Conservation (phyloP, 768 basidiomycete species). For the Termitomyces sp. region DNA sequence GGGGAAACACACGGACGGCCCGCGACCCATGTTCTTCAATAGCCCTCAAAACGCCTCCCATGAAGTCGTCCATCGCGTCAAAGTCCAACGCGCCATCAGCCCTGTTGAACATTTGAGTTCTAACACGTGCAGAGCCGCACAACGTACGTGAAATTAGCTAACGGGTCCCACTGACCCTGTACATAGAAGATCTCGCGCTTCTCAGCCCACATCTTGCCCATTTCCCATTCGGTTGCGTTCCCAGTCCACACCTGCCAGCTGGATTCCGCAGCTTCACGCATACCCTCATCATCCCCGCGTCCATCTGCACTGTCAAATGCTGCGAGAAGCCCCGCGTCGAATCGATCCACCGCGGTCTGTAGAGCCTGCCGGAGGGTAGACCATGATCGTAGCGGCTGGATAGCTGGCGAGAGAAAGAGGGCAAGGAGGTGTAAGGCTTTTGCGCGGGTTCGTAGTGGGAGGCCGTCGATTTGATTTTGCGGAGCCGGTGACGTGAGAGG, state of each 20-base stretch:
- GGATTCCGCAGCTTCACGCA: slow-evolving; percentile 77
- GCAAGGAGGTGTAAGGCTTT: slow-evolving; percentile 68
- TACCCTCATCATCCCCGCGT: slow-evolving; percentile 61
- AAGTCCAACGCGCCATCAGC: slow-evolving; percentile 69
- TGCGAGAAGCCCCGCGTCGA: slow-evolving; percentile 80
- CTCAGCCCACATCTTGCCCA: slow-evolving; percentile 94
- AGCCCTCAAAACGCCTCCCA: slow-evolving; percentile 58
- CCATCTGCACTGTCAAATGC: slow-evolving; percentile 88
- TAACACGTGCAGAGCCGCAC: background rate
- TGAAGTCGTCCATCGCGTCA: slow-evolving; percentile 91
- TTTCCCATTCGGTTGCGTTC: slow-evolving; percentile 67
- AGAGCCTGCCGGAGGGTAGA: slow-evolving; percentile 57
- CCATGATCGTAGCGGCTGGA: slow-evolving; percentile 74
- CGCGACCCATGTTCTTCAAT: slow-evolving; percentile 72
- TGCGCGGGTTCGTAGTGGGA: slow-evolving; percentile 52
- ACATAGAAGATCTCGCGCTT: slow-evolving; percentile 94
- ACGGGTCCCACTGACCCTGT: slow-evolving; percentile 68
- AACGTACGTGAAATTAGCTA: slow-evolving; percentile 76
- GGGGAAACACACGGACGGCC: slow-evolving; percentile 85
- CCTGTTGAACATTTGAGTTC: slow-evolving; percentile 23
- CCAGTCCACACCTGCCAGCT: slow-evolving; percentile 77
- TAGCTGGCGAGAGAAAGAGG: slow-evolving; percentile 60
- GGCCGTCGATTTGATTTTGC: slow-evolving; percentile 10
- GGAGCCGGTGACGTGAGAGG: slow-evolving; percentile 2
- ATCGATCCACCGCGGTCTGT: slow-evolving; percentile 78